Evolutionary conservation across 345 rosid species (phyloP), one percentile per base, ranked within the genome.

Genomic region (Citrus inodora): DNA sequence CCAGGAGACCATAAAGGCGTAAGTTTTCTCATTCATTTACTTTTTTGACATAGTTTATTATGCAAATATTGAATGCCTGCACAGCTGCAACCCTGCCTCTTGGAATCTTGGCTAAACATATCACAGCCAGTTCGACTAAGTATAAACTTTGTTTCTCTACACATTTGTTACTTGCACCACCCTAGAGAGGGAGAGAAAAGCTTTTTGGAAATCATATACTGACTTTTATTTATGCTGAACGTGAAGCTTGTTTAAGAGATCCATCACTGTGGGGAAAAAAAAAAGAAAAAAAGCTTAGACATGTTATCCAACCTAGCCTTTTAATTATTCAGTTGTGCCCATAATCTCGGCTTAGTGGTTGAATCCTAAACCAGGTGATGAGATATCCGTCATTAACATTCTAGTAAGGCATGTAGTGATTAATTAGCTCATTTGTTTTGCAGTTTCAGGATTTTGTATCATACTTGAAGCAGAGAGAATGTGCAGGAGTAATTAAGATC

Each of bases 401-500:
- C 67, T 22, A 22, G 8, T 51, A 65, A 46, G 70, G 70, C 71
- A 30, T 32, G n/a, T 14, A 21, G 14, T 37, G 51, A 25, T 73
- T 42, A 40, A 30, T 74, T 38, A 62, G n/a, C 48, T 64, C 37
- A 55, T 5, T 73, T 70, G 13, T 32, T 78, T 30, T 80, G 81
- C 92, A 96, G 99, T 90, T 94, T 85, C 95, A 90, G 90, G 97
- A 94, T 81, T 96, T 94, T 83, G 90, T 90, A 75, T 82, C 95
- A 25, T 92, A 96, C 89, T 86, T 96, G 90, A 94, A 86, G 90
- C 99, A 91, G 88, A 89, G 97, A 81, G 94, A 91, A 25, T 96
- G 99, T 78, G 98, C 99, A 0, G 99, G 99, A 80, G 99, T 96
- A 40, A 96, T 96, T 77, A 96, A 91, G 85, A 87, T 96, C 78